Conservation (phyloP, 1,284 basidiomycete genomes). For the Heliocybe sulcata region DNA sequence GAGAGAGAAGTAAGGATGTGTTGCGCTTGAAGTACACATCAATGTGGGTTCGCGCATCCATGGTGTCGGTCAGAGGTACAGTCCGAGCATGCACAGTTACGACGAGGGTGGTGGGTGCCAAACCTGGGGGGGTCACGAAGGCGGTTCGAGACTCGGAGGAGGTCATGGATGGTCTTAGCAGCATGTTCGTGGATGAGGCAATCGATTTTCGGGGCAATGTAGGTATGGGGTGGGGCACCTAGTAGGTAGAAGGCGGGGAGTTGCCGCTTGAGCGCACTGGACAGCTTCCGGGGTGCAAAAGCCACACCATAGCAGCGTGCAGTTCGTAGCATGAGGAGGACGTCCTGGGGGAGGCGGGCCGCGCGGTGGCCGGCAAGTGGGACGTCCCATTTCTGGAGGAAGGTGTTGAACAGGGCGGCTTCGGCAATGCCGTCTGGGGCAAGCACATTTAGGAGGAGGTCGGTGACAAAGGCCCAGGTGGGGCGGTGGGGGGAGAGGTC, state of each 20-base stretch:
- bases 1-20: neutral
- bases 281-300: neutral
- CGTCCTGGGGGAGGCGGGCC: neutral
- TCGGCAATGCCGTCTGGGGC: neutral
- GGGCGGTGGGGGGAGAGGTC: neutral
- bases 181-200: neutral
- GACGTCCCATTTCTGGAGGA: constrained; percentile 1
- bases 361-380: neutral
- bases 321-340: neutral
- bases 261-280: neutral
- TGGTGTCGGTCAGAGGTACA: neutral
- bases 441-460: neutral
- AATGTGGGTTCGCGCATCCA: constrained; percentile 5
- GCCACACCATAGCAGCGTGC: neutral
- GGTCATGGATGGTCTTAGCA: neutral
- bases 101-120: neutral
- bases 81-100: neutral
- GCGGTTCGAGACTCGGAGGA: neutral
- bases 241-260: neutral
- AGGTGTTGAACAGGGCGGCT: neutral
- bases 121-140: constrained; percentile 2
- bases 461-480: neutral
- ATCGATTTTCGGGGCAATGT: neutral
- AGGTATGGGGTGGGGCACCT: neutral
- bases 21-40: neutral